A percentile compares a stretch with the other conserved stretches of the same genome.
Evolutionary conservation across 2,329 filamentous ascomycete species (phyloP).

Genomic region (Ceratocystis eucalypticola): DNA sequence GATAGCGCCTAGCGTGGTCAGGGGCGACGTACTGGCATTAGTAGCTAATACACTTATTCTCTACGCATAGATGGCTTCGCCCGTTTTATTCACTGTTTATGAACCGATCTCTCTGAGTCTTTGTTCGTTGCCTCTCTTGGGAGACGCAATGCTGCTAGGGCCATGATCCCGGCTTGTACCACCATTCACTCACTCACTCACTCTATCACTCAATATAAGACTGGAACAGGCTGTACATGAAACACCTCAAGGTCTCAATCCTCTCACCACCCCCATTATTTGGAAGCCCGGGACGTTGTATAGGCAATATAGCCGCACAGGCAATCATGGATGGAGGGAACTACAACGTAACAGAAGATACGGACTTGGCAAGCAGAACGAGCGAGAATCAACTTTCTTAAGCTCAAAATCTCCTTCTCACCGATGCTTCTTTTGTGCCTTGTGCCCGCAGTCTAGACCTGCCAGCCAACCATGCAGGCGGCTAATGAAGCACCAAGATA

Average conservation of each 20-base stretch:
- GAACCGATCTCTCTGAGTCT: no score
- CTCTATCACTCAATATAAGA: constrained; percentile 1
- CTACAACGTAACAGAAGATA: not conserved
- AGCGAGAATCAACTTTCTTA: no score
- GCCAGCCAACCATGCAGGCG: not conserved
- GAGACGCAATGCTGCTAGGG: not conserved
- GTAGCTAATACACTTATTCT: no score
- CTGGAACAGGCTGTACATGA: not conserved
- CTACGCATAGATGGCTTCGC: no score
- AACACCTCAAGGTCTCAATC: not conserved
- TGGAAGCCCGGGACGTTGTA: no score
- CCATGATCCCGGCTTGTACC: not conserved
- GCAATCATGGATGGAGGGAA: not conserved
- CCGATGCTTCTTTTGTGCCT: not conserved
- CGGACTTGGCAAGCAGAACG: not conserved
- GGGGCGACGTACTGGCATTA: no score
- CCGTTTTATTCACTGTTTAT: no score
- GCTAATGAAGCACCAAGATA: not conserved
- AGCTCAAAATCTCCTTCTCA: no score
- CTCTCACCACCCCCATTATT: no score
- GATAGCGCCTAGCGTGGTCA: no score
- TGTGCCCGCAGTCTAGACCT: not conserved
- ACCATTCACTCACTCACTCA: not conserved
- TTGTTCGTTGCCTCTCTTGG: no score
- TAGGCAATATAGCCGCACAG: no score